These are phyloP conservation scores for Globisporangium irregulare DNA, from an alignment of 352 stramenopile species.

Conservation along the genomic window DNA sequence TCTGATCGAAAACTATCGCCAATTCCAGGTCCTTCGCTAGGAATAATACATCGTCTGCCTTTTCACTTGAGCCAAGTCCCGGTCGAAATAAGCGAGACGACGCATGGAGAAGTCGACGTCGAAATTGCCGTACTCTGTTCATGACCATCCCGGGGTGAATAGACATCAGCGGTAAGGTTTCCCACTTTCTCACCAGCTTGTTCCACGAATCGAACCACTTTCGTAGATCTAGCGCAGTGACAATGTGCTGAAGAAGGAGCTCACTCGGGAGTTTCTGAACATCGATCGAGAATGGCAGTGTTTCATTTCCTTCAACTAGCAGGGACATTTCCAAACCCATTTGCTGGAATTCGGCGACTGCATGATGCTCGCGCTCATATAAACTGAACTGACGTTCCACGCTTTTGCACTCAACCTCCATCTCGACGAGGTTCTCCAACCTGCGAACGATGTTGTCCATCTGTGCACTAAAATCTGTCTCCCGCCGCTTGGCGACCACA, in stretches of 20 bases:
- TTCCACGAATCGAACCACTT: slow-evolving; percentile 57
- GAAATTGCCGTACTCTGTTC: slow-evolving; percentile 58
- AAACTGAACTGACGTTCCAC: slow-evolving; percentile 34
- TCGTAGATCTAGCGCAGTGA: slow-evolving; percentile 51
- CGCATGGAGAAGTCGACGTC: slow-evolving; percentile 39
- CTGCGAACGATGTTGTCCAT: slow-evolving; percentile 27
- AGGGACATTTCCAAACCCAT: background rate
- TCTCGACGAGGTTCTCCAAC: slow-evolving; percentile 47
- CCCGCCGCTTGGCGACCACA: background rate
- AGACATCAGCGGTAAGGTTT: slow-evolving; percentile 27
- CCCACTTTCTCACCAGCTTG: slow-evolving; percentile 45
- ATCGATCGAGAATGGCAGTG: background rate
- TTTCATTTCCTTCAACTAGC: background rate
- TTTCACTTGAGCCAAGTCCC: slow-evolving; percentile 15
- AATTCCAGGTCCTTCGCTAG: slow-evolving; percentile 29
- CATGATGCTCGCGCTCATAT: slow-evolving; percentile 52
- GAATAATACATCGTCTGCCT: slow-evolving; percentile 5
- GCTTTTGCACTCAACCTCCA: slow-evolving; percentile 43
- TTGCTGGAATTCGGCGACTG: slow-evolving; percentile 21
- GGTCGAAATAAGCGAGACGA: slow-evolving; percentile 30
- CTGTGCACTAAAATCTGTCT: slow-evolving; percentile 3
- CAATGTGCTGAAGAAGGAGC: slow-evolving; percentile 47
- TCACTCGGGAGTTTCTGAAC: slow-evolving; percentile 37
- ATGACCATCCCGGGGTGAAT: slow-evolving; percentile 50
- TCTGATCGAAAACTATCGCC: slow-evolving; percentile 29